Percentiles rank a stretch among this genome's conserved stretches.
These are phyloP conservation scores for Piromyces sp. DNA, from an alignment of 192 early-diverging fungal genomes.

Conservation along the genomic window DNA sequence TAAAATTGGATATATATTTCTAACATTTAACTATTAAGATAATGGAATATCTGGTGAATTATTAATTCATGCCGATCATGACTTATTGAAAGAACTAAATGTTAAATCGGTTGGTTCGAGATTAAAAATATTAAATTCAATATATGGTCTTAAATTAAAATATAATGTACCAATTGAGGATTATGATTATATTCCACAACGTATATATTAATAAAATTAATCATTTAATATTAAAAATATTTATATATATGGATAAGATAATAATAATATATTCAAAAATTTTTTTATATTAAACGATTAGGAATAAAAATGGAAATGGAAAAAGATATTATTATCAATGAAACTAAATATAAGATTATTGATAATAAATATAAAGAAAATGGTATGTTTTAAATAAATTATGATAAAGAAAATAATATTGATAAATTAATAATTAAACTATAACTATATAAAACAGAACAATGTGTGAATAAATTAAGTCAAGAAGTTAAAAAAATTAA, in stretches of 20 bases:
- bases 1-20: too few relatives aligned
- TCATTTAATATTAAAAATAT: background rate
- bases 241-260: too few relatives aligned
- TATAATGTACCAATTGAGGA: slow-evolving; percentile 61
- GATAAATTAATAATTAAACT: too few relatives aligned
- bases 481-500: background rate
- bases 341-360: background rate
- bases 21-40: slow-evolving; percentile 29
- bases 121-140: slow-evolving; percentile 71
- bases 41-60: slow-evolving; percentile 80
- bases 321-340: background rate
- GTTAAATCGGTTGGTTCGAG: slow-evolving; percentile 73
- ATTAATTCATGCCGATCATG: slow-evolving; percentile 75
- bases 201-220: background rate
- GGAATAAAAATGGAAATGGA: background rate
- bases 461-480: background rate
- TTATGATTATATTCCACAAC: slow-evolving; percentile 60
- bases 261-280: too few relatives aligned
- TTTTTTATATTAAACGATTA: background rate
- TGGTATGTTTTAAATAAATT: background rate
- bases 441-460: background rate
- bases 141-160: slow-evolving; percentile 66
- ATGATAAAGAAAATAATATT: too few relatives aligned
- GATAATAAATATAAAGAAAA: background rate
- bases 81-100: slow-evolving; percentile 71